These are phyloP conservation scores for Xylaria castorea DNA, from an alignment of 495 filamentous ascomycete genomes.

Conservation along the genomic window DNA sequence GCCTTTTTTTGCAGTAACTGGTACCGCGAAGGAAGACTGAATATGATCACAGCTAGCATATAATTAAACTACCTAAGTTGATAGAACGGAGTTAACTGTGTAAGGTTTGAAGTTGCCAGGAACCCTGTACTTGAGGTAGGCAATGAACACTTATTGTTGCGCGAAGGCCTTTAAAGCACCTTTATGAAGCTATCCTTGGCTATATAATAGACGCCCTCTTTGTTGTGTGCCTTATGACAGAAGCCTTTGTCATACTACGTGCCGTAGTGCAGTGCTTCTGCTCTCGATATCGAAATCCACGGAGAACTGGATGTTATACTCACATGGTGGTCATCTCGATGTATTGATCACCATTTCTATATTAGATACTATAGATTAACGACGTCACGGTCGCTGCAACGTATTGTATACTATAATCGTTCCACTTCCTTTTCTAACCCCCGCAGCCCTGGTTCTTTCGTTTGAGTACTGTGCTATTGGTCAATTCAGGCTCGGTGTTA, in stretches of 20 bases:
- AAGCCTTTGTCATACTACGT: background rate
- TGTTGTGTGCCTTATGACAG: too few species aligned
- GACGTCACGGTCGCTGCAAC: background rate
- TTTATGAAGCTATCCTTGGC: too few species aligned
- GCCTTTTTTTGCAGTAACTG: background rate
- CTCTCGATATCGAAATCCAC: background rate
- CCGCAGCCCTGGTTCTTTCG: background rate
- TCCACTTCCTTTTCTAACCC: too few species aligned
- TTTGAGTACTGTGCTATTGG: background rate
- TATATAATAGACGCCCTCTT: too few species aligned
- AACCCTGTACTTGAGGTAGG: too few species aligned
- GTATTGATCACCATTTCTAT: background rate
- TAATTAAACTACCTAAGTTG: too few species aligned
- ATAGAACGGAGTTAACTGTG: too few species aligned
- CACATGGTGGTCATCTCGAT: background rate
- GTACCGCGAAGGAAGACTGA: background rate
- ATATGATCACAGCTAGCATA: background rate
- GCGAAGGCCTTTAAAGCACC: too few species aligned
- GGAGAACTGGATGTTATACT: too few species aligned
- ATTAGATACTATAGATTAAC: background rate
- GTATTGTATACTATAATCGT: too few species aligned
- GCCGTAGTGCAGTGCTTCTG: background rate
- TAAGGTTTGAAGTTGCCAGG: too few species aligned
- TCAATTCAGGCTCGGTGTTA: background rate
- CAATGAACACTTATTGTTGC: too few species aligned